Conservation (phyloP, 129 eudicot genomes). For the Flaveria trinervia region DNA sequence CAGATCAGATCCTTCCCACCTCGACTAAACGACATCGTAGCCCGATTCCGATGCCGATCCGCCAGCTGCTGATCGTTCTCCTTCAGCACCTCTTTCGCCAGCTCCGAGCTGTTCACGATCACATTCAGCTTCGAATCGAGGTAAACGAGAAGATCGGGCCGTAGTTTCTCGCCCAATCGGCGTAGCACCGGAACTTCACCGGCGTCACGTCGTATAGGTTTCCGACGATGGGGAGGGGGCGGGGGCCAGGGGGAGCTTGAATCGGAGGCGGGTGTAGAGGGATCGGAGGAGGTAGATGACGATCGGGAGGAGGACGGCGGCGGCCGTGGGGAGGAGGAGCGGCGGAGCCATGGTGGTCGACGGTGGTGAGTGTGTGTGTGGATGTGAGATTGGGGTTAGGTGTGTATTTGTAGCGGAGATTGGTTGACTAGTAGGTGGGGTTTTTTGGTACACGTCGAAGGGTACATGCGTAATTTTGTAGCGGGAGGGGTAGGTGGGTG, state of each 20-base stretch:
- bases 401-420: constrained; percentile 24
- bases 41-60: constrained; percentile 62
- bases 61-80: constrained; percentile 88
- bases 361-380: constrained; percentile 8
- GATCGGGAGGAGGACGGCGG: constrained; percentile 12
- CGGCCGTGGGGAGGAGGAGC: constrained; percentile 23
- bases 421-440: constrained; percentile 27
- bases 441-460: constrained; percentile 3
- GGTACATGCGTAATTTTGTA: background rate
- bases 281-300: constrained; percentile 40
- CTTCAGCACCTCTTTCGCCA: constrained; percentile 79
- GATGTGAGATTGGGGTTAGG: constrained; percentile 19
- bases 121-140: constrained; percentile 69
- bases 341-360: constrained; percentile 45
- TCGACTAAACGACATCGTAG: constrained; percentile 63
- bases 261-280: constrained; percentile 50
- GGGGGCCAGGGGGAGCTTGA: constrained; percentile 94
- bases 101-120: constrained; percentile 57
- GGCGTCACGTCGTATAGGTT: constrained; percentile 83
- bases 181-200: constrained; percentile 68
- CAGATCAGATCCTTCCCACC: constrained; percentile 85
- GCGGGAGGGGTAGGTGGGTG: constrained; percentile 1
- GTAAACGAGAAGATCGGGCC: constrained; percentile 77
- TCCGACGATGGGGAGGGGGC: constrained; percentile 78
- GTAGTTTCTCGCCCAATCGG: constrained; percentile 67